Base-by-base conservation (phyloP, 495 filamentous ascomycete genomes). In the Neurospora sp. region DNA sequence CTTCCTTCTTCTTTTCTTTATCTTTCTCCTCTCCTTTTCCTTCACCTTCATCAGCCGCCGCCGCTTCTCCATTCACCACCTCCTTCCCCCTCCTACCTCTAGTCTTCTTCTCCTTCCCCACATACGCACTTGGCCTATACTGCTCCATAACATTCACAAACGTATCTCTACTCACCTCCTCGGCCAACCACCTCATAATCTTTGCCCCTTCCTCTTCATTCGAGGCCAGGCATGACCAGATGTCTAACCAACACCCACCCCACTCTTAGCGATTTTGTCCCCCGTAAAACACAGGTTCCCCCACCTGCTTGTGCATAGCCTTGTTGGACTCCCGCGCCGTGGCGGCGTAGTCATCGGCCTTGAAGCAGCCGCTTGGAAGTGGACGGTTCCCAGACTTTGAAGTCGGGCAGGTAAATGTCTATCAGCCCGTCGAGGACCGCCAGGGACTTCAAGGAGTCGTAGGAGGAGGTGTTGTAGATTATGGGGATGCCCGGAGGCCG, bases 131-230 rank as follows among this genome's bases (percentile, higher is more conserved):
- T 0, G 91, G 90, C 72, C 88, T 87, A 78, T 93, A 94, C 81
- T 93, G 92, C 82, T 94, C 91, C 91, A 91, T 91, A 73, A 91
- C 87, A 77, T 91, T 86, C 70, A 91, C 85, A 79, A 91, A 93
- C 20, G 90, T 80, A 79, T 94, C 91, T 76, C 75, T 84, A 31
- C 89, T 91, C 1, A 94, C 85, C 71, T 92, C 86, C 71, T 83
- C 80, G 0, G 88, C 90, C 40, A 94, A 81, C 86, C 90, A 94
- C 70, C 78, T 81, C 83, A 94, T 89, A 73, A 94, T 94, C 75
- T 88, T 80, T 41, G 82, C 76, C 5, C 90, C 89, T 77, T 94
- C 91, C 27, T 86, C 85, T 74, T 90, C 27, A 27, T 27, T 27
- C 90, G 78, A 86, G 86, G 0, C 90, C 90, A 0, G 91, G 92